phyloP scores from a whole-genome alignment of 495 filamentous ascomycete species.

The Extremus antarcticus region DNA sequence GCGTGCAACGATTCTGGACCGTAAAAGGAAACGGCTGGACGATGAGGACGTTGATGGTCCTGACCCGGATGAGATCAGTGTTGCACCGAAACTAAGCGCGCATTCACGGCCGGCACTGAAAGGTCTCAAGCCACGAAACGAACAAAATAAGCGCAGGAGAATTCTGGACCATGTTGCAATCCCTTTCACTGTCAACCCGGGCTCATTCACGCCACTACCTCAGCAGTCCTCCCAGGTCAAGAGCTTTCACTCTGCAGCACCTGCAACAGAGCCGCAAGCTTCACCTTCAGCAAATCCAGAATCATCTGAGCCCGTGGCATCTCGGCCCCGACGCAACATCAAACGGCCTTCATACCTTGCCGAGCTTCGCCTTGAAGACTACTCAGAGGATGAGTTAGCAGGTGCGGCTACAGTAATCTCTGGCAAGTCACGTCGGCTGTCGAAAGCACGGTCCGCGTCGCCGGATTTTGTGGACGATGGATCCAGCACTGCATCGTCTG shows the following conservation, averaged over 20 bases:
- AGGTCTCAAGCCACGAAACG: not conserved
- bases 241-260: not conserved
- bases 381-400: slow-evolving; percentile 3
- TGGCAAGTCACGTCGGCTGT: too few species aligned
- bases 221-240: too few species aligned
- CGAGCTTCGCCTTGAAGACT: not conserved
- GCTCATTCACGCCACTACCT: not conserved
- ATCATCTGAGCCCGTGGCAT: not conserved
- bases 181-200: not conserved
- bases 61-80: not conserved
- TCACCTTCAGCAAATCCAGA: not conserved
- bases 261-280: not conserved
- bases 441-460: not conserved
- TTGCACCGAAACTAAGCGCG: not conserved
- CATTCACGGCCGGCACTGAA: not conserved
- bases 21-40: too few species aligned
- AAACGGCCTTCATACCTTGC: not conserved
- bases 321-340: not conserved
- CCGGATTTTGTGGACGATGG: not conserved
- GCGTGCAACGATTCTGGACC: too few species aligned
- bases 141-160: not conserved
- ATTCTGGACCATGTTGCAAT: not conserved
- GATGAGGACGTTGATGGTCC: not conserved
- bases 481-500: not conserved
- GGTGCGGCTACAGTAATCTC: not conserved